A percentile compares a stretch with the other conserved stretches of the same genome.
phyloP scores from a whole-genome alignment of 371 early-diverging fungal genomes.

The Circinella minor region DNA sequence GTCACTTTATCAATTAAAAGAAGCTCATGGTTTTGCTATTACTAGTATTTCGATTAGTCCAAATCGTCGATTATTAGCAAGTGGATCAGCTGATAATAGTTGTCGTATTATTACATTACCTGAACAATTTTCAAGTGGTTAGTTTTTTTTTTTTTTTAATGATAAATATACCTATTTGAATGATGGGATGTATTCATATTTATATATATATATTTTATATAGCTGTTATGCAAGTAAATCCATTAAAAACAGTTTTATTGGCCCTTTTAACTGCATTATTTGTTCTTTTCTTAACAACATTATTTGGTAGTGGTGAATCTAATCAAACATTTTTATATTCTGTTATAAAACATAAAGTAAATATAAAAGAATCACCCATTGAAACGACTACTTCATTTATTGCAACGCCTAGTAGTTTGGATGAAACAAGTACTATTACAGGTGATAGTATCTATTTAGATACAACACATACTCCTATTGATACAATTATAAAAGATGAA shows the following conservation, averaged over 20 bases:
- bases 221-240: slow-evolving; percentile 29
- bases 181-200: too few relatives aligned
- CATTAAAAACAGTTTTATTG: slow-evolving; percentile 38
- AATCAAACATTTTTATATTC: background rate
- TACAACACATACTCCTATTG: background rate
- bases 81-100: slow-evolving; percentile 71
- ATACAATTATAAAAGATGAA: background rate
- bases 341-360: background rate
- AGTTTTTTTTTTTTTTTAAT: background rate
- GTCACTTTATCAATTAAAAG: slow-evolving; percentile 51
- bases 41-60: slow-evolving; percentile 68
- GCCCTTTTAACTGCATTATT: slow-evolving; percentile 35
- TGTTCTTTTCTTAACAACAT: background rate
- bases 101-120: slow-evolving; percentile 64
- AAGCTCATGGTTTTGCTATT: slow-evolving; percentile 70
- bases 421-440: background rate
- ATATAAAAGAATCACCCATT: background rate
- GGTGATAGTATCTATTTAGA: background rate
- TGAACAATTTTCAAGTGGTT: slow-evolving; percentile 50
- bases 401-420: background rate
- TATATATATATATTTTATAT: background rate
- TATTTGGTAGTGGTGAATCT: background rate
- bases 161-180: too few relatives aligned
- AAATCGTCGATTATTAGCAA: slow-evolving; percentile 59
- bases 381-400: background rate